A percentile compares a stretch with the other conserved stretches of the same genome.
Conservation (phyloP, 768 basidiomycete genomes). For the Suillus cothurnatus region DNA sequence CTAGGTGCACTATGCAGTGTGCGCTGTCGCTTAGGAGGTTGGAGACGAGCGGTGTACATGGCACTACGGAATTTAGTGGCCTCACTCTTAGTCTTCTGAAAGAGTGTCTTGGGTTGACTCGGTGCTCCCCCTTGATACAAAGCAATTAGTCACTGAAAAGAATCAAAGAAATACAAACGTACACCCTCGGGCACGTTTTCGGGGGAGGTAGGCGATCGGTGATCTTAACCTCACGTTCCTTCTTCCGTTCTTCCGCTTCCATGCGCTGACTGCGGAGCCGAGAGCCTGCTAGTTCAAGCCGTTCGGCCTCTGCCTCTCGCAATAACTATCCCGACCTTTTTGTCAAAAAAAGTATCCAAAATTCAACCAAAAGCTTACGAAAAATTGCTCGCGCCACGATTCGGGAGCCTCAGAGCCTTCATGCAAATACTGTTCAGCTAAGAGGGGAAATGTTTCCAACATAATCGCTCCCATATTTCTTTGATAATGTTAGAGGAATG, state of each 20-base stretch:
- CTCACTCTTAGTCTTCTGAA: slow-evolving; percentile 76
- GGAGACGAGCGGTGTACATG: slow-evolving; percentile 52
- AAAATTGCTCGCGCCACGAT: slow-evolving; percentile 72
- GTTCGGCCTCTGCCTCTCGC: slow-evolving; percentile 58
- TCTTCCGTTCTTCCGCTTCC: slow-evolving; percentile 75
- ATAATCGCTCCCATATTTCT: slow-evolving; percentile 73
- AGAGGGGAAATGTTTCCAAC: slow-evolving; percentile 59
- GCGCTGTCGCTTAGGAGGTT: slow-evolving; percentile 51
- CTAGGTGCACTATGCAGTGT: slow-evolving; percentile 39
- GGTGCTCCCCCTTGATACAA: slow-evolving; percentile 38
- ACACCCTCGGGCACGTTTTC: slow-evolving; percentile 58
- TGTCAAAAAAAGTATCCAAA: slow-evolving; percentile 11
- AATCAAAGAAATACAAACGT: background rate
- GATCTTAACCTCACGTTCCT: slow-evolving; percentile 72
- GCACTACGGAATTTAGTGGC: slow-evolving; percentile 68
- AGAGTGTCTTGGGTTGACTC: slow-evolving; percentile 63
- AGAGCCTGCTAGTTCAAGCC: slow-evolving; percentile 62
- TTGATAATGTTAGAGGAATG: slow-evolving; percentile 12
- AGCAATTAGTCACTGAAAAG: slow-evolving; percentile 11
- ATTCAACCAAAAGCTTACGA: slow-evolving; percentile 46
- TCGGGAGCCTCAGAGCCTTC: slow-evolving; percentile 47
- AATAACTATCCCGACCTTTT: slow-evolving; percentile 44
- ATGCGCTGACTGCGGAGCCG: slow-evolving; percentile 67
- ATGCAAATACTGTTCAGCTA: slow-evolving; percentile 47
- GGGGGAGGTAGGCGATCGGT: slow-evolving; percentile 69